Evolutionary conservation across 2,329 filamentous ascomycete genomes (phyloP), one percentile per base, ranked within the genome.

Genomic region (Meredithiella fracta): DNA sequence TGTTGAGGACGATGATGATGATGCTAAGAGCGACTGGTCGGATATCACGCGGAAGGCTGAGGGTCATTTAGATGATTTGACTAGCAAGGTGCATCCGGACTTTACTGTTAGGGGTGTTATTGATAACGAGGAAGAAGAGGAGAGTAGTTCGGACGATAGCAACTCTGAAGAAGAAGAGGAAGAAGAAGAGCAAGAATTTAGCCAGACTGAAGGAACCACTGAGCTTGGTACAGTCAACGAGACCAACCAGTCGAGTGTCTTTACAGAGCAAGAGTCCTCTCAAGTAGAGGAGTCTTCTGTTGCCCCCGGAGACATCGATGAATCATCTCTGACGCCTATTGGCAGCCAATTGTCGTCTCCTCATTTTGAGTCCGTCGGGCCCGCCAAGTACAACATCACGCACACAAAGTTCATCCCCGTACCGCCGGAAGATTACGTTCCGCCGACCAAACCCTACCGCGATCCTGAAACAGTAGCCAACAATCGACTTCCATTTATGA

Each of bases 401-500:
- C 78, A 77, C 64, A 82, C 77, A 1, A 71, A 72, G n/a, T 95
- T 86, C 64, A 76, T 92, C 17, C 86, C 87, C 0, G 75, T 91
- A 37, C 85, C 85, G 1, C 89, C 89, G 0, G 87, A 94, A 65
- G 87, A 94, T 67, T 94, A 89, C 66, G 81, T 90, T 62, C 80
- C 86, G 47, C 84, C 87, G 17, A 84, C 78, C 57, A 78, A 83
- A 51, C 85, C 86, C 58, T 95, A 85, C 74, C 82, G 89, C 65
- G 86, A 95, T 67, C 80, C 87, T 64, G 77, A 72, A 37, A 78
- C 89, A 66, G 76, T 83, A 67, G 88, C 89, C 59, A 94, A 96
- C 64, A 95, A 90, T 68, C 83, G 90, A 55, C 74, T 97, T 8
- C 92, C 91, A 2, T 98, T 97, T 67, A 97, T 98, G 92, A 98